phyloP scores from a whole-genome alignment of 192 early-diverging fungal genomes.

The Ambispora gerdemannii region DNA sequence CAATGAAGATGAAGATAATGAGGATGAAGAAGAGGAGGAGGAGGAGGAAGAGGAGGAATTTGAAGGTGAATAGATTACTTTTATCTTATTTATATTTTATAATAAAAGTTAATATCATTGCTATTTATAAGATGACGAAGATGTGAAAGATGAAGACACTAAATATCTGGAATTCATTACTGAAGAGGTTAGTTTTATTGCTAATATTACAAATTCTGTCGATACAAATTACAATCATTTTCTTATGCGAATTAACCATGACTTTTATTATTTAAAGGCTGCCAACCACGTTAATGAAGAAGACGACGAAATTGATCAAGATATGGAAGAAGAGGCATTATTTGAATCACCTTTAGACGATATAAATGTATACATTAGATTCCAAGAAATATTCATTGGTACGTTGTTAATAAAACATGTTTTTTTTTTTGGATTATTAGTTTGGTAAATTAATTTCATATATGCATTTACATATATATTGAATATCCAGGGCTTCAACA shows the following conservation, averaged over 20 bases:
- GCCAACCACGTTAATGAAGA: constrained; percentile 48
- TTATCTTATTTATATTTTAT: constrained; percentile 6
- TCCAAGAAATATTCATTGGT: constrained; percentile 62
- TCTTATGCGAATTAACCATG: background rate
- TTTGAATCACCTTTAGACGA: constrained; percentile 78
- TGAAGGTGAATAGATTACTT: constrained; percentile 37
- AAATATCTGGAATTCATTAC: constrained; percentile 46
- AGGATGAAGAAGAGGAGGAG: constrained; percentile 57
- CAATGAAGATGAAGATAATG: constrained; percentile 51
- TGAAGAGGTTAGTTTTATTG: constrained; percentile 34
- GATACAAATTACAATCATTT: background rate
- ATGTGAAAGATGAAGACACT: constrained; percentile 41
- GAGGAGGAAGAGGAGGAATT: constrained; percentile 50
- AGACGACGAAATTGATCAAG: constrained; percentile 62
- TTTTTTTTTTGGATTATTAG: constrained; percentile 38
- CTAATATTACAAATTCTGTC: background rate
- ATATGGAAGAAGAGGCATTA: constrained; percentile 69
- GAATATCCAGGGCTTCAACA: constrained; percentile 48
- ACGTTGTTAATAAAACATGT: no score
- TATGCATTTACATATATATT: background rate
- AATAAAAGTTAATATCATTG: background rate
- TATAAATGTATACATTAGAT: constrained; percentile 68
- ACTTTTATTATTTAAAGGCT: constrained; percentile 20
- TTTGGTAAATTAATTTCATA: constrained; percentile 30
- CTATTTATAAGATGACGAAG: constrained; percentile 37